Percentiles rank a stretch among this genome's conserved stretches.
Evolutionary conservation across 768 basidiomycete species (phyloP).

Genomic region (Lactifluus volemus): DNA sequence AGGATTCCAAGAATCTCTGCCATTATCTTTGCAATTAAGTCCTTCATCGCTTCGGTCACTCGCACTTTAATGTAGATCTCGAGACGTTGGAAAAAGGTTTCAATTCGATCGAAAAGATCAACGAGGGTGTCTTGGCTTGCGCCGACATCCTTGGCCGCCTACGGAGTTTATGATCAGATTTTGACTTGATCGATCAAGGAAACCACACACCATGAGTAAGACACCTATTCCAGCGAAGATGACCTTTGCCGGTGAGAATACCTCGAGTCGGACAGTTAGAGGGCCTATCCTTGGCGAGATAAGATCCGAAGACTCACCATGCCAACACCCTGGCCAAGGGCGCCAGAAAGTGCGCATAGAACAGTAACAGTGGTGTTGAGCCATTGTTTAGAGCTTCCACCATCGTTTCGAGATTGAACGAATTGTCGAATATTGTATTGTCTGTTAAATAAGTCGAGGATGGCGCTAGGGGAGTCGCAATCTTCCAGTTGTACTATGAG

Average conservation of each 20-base stretch:
- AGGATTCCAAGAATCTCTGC: neutral
- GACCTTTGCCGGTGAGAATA: neutral
- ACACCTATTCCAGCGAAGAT: neutral
- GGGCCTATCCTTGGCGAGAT: neutral
- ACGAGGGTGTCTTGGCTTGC: too few species aligned
- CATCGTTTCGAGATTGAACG: too few species aligned
- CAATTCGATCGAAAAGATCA: too few species aligned
- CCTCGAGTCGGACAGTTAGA: neutral
- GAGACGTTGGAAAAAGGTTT: too few species aligned
- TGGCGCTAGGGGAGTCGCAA: too few species aligned
- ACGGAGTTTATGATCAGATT: too few species aligned
- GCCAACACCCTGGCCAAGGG: neutral
- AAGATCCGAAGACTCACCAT: neutral
- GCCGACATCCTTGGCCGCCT: too few species aligned
- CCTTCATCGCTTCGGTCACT: neutral
- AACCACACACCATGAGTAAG: neutral
- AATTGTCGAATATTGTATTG: too few species aligned
- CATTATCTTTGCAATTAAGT: neutral
- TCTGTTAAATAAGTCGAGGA: too few species aligned
- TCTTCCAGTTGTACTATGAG: too few species aligned
- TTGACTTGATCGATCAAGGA: too few species aligned
- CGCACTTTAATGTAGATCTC: too few species aligned
- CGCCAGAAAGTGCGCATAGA: neutral
- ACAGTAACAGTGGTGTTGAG: neutral
- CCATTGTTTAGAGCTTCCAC: neutral